phyloP scores from a whole-genome alignment of 2,329 filamentous ascomycete genomes.

The Endocalyx cinctus region DNA sequence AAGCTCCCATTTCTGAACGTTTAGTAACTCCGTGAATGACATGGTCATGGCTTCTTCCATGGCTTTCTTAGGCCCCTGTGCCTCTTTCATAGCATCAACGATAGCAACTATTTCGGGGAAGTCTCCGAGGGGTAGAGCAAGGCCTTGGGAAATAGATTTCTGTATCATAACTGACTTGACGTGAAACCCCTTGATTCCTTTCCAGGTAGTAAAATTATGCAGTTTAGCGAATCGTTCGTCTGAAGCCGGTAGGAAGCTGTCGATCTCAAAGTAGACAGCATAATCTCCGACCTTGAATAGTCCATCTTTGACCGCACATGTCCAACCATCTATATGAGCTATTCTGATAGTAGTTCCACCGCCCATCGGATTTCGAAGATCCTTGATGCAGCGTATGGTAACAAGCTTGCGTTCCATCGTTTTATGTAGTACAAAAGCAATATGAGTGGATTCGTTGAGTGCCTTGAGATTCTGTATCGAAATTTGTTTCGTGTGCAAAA shows the following conservation, averaged over 20 bases:
- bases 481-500: too few relatives aligned
- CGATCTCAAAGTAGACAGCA: constrained; percentile 22
- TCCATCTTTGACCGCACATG: constrained; percentile 11
- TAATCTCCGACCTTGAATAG: constrained; percentile 12
- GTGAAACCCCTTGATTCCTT: constrained; percentile 15
- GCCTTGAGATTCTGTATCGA: too few relatives aligned
- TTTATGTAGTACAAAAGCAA: not conserved
- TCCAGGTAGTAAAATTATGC: constrained; percentile 1
- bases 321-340: constrained; percentile 23
- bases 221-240: constrained; percentile 3
- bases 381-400: constrained; percentile 15
- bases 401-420: constrained; percentile 13
- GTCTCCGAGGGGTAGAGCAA: constrained; percentile 7
- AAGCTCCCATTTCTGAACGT: constrained; percentile 9
- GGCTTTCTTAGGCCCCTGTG: constrained; percentile 1
- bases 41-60: constrained; percentile 3
- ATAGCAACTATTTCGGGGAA: constrained; percentile 13
- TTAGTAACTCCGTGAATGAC: constrained; percentile 16
- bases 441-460: too few relatives aligned
- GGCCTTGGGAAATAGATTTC: constrained; percentile 17
- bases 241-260: constrained; percentile 20
- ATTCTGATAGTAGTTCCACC: not conserved
- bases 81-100: constrained; percentile 1
- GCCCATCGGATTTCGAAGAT: not conserved
- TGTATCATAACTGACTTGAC: constrained; percentile 12